Conservation (phyloP, 2,329 filamentous ascomycete species). For the Xylariaceae sp. region DNA sequence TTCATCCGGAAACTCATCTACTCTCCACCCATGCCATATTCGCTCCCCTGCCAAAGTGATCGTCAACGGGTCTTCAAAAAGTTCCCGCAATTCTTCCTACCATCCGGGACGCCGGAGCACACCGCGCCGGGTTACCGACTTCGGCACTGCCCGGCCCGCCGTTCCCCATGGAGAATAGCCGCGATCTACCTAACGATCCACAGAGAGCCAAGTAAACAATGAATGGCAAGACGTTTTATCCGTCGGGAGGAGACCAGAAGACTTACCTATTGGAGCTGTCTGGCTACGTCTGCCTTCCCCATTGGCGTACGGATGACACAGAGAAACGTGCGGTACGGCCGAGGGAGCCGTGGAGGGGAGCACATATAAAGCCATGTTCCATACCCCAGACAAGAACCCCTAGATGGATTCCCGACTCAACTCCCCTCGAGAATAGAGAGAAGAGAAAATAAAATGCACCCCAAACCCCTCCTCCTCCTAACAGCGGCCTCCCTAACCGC, state of each 20-base stretch:
- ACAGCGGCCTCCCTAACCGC: slow-evolving; percentile 13
- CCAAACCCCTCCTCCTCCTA: slow-evolving; percentile 13
- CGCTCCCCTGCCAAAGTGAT: neutral
- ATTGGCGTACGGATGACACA: neutral
- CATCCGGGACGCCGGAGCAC: slow-evolving; percentile 9
- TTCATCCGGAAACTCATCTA: neutral
- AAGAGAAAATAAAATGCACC: slow-evolving; percentile 12
- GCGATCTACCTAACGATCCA: neutral
- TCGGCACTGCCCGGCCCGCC: neutral
- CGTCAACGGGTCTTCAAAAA: neutral
- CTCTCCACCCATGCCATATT: neutral
- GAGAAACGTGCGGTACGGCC: neutral
- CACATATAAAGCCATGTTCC: slow-evolving; percentile 6
- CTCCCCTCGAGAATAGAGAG: too few relatives aligned
- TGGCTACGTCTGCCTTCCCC: neutral
- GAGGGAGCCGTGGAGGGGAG: neutral
- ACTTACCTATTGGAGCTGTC: neutral
- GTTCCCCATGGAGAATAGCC: neutral
- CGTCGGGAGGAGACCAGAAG: neutral
- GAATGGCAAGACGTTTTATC: neutral
- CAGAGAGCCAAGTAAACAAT: neutral
- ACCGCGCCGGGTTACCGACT: slow-evolving; percentile 15
- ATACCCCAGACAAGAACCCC: too few relatives aligned
- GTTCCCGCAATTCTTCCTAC: neutral
- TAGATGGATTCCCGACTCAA: too few relatives aligned